Percentiles rank a stretch among this genome's conserved stretches.
Evolutionary conservation across 306 rosid species (phyloP).

Genomic region (Fragaria vesca): DNA sequence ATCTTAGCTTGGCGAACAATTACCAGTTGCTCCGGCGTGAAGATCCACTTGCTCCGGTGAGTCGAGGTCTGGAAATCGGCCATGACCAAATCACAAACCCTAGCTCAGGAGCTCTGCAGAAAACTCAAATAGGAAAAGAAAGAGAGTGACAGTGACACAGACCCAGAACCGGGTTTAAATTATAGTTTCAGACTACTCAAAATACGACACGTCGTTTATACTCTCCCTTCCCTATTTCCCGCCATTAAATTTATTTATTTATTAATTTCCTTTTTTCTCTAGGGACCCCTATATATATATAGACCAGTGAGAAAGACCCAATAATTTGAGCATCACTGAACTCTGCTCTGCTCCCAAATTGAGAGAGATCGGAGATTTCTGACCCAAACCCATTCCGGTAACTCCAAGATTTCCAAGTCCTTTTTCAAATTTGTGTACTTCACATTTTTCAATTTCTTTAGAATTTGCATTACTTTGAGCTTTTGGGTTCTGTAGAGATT

Average conservation of each 20-base stretch:
- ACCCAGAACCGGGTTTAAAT: background rate
- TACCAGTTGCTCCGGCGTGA: slow-evolving; percentile 77
- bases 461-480: background rate
- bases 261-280: background rate
- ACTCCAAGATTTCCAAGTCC: background rate
- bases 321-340: background rate
- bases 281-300: background rate
- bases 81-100: slow-evolving; percentile 51
- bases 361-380: background rate
- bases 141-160: background rate
- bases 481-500: background rate
- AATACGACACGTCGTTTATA: background rate
- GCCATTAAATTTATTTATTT: background rate
- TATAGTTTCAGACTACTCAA: background rate
- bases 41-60: slow-evolving; percentile 82
- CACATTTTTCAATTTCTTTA: background rate
- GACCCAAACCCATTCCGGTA: background rate
- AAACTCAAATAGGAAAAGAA: background rate
- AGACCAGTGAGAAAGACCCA: background rate
- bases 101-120: slow-evolving; percentile 10
- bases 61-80: slow-evolving; percentile 89
- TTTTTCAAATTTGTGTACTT: background rate
- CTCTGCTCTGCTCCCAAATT: background rate
- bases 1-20: background rate
- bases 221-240: background rate